Evolutionary conservation across 2,329 filamentous ascomycete species (phyloP).

Genomic region (Diaporthe vexans): DNA sequence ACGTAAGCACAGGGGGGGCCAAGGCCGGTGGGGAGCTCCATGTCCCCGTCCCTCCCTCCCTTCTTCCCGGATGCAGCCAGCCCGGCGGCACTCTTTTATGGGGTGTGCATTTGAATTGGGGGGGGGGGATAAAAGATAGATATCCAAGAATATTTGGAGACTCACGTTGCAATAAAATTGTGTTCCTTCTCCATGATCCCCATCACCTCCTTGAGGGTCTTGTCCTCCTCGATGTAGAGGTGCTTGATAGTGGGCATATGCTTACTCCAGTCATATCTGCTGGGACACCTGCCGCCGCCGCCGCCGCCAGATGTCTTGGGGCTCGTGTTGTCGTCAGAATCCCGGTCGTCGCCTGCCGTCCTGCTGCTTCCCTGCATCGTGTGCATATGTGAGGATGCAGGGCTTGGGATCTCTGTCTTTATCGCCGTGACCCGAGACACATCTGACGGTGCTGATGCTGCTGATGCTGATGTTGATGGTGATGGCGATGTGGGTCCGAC

Average conservation of each 20-base stretch:
- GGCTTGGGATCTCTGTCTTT: background rate
- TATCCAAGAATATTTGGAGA: background rate
- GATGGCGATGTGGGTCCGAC: background rate
- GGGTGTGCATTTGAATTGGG: background rate
- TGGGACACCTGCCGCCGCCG: slow-evolving; percentile 39
- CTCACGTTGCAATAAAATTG: slow-evolving; percentile 45
- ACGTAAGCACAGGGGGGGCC: background rate
- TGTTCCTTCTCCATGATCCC: slow-evolving; percentile 43
- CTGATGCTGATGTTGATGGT: background rate
- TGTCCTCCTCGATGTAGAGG: slow-evolving; percentile 45
- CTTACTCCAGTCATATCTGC: slow-evolving; percentile 42
- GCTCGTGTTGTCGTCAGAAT: background rate
- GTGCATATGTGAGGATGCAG: background rate
- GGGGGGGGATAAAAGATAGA: background rate
- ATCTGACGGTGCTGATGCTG: slow-evolving; percentile 5
- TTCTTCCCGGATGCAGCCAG: background rate
- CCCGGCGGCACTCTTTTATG: background rate
- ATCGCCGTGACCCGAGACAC: slow-evolving; percentile 8
- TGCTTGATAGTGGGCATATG: slow-evolving; percentile 43
- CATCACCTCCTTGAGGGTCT: slow-evolving; percentile 43
- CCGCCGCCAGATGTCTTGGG: slow-evolving; percentile 20
- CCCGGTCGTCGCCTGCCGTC: background rate
- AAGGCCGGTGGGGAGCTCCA: background rate
- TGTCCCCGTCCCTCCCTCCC: background rate
- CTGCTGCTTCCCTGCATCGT: background rate